Percentiles rank a stretch among this genome's conserved stretches.
Evolutionary conservation across 2,329 filamentous ascomycete genomes (phyloP).

Genomic region (Nigrograna mackinnonii): DNA sequence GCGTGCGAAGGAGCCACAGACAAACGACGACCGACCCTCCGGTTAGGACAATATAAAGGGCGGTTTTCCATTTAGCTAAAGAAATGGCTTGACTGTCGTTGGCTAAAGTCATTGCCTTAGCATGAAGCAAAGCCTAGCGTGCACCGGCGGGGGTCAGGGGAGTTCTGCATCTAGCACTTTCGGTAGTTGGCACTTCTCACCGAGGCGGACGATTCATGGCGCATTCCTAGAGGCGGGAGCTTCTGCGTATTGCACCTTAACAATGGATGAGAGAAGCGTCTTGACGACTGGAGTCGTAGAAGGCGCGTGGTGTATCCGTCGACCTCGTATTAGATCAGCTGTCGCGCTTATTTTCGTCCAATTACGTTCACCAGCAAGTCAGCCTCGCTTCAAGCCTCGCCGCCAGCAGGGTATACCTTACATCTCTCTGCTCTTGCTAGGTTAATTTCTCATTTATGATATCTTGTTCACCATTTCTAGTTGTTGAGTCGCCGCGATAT

Average conservation of each 20-base stretch:
- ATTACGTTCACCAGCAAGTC: not conserved
- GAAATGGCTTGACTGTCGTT: not conserved
- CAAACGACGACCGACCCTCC: not conserved
- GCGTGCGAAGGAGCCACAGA: constrained; percentile 1
- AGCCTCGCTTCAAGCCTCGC: too few relatives aligned
- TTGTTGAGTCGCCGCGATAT: too few relatives aligned
- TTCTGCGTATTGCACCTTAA: not conserved
- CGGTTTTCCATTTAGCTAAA: not conserved
- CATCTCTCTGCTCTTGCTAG: too few relatives aligned
- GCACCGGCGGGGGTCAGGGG: not conserved
- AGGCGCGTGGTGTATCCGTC: not conserved
- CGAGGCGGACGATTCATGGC: not conserved
- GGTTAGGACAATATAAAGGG: not conserved
- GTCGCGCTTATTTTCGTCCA: not conserved
- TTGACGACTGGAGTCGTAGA: not conserved
- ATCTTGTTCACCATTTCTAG: too few relatives aligned
- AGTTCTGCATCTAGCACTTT: not conserved
- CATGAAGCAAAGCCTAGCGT: not conserved
- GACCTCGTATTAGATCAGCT: not conserved
- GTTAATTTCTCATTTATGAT: too few relatives aligned
- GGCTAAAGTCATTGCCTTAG: constrained; percentile 1
- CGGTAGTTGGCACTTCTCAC: not conserved
- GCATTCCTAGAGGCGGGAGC: not conserved
- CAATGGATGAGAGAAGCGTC: not conserved
- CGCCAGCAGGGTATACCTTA: too few relatives aligned